Conservation (phyloP, 345 rosid genomes). For the Euphorbia pulcherrima region DNA sequence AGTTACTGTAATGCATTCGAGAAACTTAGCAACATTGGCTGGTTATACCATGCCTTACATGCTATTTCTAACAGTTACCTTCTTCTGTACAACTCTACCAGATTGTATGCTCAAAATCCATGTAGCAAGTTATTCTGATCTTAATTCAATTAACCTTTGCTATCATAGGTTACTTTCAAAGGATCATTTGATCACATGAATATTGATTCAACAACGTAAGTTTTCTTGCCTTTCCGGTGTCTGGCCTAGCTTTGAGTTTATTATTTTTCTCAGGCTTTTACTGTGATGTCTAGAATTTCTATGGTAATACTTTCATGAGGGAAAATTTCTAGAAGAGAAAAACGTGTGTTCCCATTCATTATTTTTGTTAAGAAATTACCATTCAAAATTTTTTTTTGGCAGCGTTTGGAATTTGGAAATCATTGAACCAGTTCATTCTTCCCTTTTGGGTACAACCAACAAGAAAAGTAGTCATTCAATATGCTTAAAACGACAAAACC, state of each 20-base stretch:
- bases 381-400: slow-evolving; percentile 28
- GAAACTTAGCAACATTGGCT: neutral
- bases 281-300: slow-evolving; percentile 8
- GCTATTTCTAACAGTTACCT: neutral
- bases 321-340: slow-evolving; percentile 12
- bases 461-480: slow-evolving; percentile 89
- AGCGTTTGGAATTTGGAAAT: slow-evolving; percentile 94
- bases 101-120: neutral
- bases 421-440: slow-evolving; percentile 75
- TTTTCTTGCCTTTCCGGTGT: slow-evolving; percentile 12
- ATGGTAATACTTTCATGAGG: neutral
- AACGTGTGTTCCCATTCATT: neutral
- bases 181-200: slow-evolving; percentile 98
- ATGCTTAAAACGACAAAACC: slow-evolving; percentile 94
- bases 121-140: slow-evolving; percentile 3
- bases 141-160: slow-evolving; percentile 10
- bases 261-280: neutral
- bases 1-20: neutral
- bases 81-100: neutral
- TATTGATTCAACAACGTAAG: slow-evolving; percentile 88
- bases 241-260: slow-evolving; percentile 3
- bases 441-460: slow-evolving; percentile 81
- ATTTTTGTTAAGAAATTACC: slow-evolving; percentile 8
- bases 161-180: slow-evolving; percentile 77
- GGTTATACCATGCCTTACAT: slow-evolving; percentile 2